These are phyloP conservation scores for Aspergillus udagawae DNA, from an alignment of 2,329 filamentous ascomycete genomes.

Conservation along the genomic window DNA sequence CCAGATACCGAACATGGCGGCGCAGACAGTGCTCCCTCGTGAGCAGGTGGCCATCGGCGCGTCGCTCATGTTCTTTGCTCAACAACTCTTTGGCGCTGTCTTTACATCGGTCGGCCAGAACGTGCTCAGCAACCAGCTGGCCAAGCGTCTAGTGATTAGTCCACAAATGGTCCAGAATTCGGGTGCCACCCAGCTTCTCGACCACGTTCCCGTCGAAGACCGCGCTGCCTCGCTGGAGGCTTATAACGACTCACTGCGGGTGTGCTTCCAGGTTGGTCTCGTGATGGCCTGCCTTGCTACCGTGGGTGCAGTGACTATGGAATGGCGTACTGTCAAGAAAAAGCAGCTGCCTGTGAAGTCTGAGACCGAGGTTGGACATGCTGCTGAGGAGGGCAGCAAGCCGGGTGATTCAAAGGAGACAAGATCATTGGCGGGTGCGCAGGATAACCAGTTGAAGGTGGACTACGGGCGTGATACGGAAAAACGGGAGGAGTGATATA, in stretches of 20 bases:
- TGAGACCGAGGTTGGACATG: too few species aligned
- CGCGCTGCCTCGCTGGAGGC: neutral
- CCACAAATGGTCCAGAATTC: neutral
- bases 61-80: conserved; percentile 32
- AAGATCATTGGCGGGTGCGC: too few species aligned
- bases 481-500: too few species aligned
- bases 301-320: neutral
- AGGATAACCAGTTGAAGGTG: neutral
- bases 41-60: conserved; percentile 32
- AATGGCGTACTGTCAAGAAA: neutral
- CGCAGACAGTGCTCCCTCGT: conserved; percentile 29
- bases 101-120: conserved; percentile 46
- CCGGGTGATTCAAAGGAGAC: too few species aligned
- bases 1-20: conserved; percentile 33
- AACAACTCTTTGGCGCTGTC: conserved; percentile 35
- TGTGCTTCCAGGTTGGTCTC: neutral
- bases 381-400: too few species aligned
- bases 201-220: neutral
- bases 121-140: conserved; percentile 2
- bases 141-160: neutral
- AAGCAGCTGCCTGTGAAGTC: neutral
- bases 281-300: neutral
- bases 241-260: neutral
- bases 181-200: neutral
- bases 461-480: too few species aligned